phyloP scores from a whole-genome alignment of 257 asterid genomes.

The Forsythia viridissima region DNA sequence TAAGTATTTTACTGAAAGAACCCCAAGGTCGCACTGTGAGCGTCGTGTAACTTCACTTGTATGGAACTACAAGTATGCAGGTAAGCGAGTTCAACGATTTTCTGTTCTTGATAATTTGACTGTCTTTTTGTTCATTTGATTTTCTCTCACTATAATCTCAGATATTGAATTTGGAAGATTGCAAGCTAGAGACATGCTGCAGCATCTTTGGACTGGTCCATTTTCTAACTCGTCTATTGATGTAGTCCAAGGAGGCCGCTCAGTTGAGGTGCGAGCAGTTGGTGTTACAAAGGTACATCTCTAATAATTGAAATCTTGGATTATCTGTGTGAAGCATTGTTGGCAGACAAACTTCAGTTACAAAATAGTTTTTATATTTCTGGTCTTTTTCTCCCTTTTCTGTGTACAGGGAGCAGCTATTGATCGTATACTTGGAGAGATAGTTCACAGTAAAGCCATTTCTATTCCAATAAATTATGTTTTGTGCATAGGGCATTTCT shows the following conservation, averaged over 20 bases:
- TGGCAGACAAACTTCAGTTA: neutral
- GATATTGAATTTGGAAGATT: constrained; percentile 93
- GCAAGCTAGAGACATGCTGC: constrained; percentile 99
- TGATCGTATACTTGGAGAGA: constrained; percentile 91
- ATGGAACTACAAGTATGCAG: constrained; percentile 97
- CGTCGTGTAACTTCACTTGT: constrained; percentile 89
- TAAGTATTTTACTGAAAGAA: constrained; percentile 95
- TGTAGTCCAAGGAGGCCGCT: constrained; percentile 90
- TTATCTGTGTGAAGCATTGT: neutral
- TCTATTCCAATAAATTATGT: constrained; percentile 82
- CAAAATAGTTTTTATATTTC: neutral
- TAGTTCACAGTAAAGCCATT: constrained; percentile 81
- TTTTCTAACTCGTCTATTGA: constrained; percentile 93
- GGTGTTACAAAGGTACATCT: constrained; percentile 87
- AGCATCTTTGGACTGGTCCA: constrained; percentile 99
- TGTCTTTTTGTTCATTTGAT: constrained; percentile 15
- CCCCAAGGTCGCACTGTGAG: constrained; percentile 90
- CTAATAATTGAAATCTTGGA: constrained; percentile 8
- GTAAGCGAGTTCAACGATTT: constrained; percentile 35
- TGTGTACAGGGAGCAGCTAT: constrained; percentile 84
- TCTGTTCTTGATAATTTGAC: constrained; percentile 16
- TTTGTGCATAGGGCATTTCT: constrained; percentile 84
- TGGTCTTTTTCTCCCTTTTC: neutral
- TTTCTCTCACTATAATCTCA: constrained; percentile 26
- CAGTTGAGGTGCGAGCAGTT: constrained; percentile 95